phyloP scores from a whole-genome alignment of 1,139 yeast species.

The Candida sp. region DNA sequence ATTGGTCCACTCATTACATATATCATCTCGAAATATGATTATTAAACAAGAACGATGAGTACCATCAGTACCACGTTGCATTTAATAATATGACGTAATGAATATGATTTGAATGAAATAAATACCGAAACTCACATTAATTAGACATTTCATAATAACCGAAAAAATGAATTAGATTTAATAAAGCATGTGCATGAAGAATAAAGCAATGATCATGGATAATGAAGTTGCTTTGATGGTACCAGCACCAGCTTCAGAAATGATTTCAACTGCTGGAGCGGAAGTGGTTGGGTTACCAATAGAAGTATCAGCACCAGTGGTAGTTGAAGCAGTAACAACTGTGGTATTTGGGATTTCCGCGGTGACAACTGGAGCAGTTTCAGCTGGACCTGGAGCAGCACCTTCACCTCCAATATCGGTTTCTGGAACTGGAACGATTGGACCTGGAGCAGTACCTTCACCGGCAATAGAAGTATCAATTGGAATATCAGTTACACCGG shows the following conservation, averaged over 20 bases:
- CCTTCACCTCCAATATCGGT: not conserved
- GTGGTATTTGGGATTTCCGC: not conserved
- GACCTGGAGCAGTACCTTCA: constrained; percentile 12
- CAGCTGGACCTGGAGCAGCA: not conserved
- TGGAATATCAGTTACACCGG: constrained; percentile 27
- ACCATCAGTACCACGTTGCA: not conserved
- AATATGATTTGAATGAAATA: not conserved
- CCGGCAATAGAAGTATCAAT: constrained; percentile 13
- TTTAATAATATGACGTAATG: no score
- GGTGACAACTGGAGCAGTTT: not conserved
- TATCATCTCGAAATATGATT: no score
- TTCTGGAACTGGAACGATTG: constrained; percentile 1
- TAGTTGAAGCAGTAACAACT: constrained; percentile 6
- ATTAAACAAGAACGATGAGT: not conserved
- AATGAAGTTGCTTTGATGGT: not conserved
- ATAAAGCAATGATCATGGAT: not conserved
- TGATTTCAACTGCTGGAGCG: not conserved
- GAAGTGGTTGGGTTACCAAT: not conserved
- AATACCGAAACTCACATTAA: not conserved
- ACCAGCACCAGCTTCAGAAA: not conserved
- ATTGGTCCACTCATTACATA: no score
- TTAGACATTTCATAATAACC: not conserved
- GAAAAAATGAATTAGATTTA: not conserved
- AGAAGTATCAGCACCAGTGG: constrained; percentile 4
- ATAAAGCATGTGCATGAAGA: not conserved